Evolutionary conservation across 176 grass and related monocot species (phyloP), one percentile per base, ranked within the genome.

Genomic region (Typha latifolia): DNA sequence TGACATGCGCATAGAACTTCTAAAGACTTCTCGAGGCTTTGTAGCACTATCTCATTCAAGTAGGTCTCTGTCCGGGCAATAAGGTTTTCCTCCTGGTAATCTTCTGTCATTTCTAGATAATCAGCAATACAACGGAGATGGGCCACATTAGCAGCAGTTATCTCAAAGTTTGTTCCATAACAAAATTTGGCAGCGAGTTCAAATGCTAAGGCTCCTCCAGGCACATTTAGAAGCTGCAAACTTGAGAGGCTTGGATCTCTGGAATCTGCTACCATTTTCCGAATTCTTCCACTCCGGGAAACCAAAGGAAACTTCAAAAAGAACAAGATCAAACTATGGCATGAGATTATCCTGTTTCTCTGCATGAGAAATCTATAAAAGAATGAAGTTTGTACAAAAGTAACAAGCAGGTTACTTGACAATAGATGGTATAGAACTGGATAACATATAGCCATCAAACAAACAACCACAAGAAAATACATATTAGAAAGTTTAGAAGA

Each of bases 181-280:
- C 82, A 85, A 24, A 85, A 85, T 62, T 85, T 85, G 13, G 72
- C 77, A 2, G 82, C 82, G 14, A 85, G 82, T 76, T 85, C 82
- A 5, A 85, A 85, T 57, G 82, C 61, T 49, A 49, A 14, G 0
- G 63, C 65, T 62, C 82, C 77, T 1, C 82, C 82, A 5, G 77
- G 77, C 26, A 85, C 72, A 12, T 75, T 71, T 56, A 55, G 61
- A 22, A 85, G 77, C 67, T 85, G 77, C 61, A 85, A 66, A 61
- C 47, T 77, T 13, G 67, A 80, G 19, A 77, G 72, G 3, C 80
- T 65, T 47, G 82, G 67, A 27, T 85, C 77, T 5, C 55, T 78
- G 67, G 82, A 85, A 66, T 85, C 77, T 13, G 66, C 51, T 72
- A 85, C 59, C n/a, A 80, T 73, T 65, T 76, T 85, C 43, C 82